phyloP scores from a whole-genome alignment of 225 moss, liverwort and hornwort genomes.

The Antitrichia curtipendula region DNA sequence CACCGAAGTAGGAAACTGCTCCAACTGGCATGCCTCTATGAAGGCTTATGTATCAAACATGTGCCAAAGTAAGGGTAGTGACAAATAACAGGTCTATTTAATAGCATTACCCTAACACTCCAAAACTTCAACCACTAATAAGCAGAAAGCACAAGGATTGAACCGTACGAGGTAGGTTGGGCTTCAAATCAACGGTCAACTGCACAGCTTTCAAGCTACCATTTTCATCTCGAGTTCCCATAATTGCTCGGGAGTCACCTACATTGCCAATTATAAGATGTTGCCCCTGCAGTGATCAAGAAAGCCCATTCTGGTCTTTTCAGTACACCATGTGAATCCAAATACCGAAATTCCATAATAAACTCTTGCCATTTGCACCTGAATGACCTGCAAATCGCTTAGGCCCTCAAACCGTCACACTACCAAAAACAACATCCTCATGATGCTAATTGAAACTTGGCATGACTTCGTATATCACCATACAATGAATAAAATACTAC shows the following conservation, averaged over 20 bases:
- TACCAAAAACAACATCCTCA: background rate
- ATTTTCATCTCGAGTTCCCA: constrained; percentile 27
- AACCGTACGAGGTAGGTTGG: constrained; percentile 32
- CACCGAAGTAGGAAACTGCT: background rate
- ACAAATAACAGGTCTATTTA: background rate
- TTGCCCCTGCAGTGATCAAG: constrained; percentile 18
- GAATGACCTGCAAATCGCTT: background rate
- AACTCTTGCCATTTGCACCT: background rate
- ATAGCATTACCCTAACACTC: background rate
- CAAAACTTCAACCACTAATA: background rate
- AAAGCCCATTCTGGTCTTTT: background rate
- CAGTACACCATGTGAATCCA: background rate
- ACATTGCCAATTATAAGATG: constrained; percentile 43
- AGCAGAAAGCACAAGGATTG: background rate
- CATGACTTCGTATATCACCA: background rate
- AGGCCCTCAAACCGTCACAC: background rate
- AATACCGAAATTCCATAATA: background rate
- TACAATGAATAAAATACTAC: background rate
- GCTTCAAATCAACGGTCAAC: constrained; percentile 50
- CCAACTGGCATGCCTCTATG: background rate
- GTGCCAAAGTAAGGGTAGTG: background rate
- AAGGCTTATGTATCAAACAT: background rate
- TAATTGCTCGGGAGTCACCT: constrained; percentile 41
- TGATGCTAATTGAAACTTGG: background rate
- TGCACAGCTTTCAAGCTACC: constrained; percentile 31